These are phyloP conservation scores for Thraustochytrium sp. DNA, from an alignment of 352 stramenopile species.

Conservation along the genomic window DNA sequence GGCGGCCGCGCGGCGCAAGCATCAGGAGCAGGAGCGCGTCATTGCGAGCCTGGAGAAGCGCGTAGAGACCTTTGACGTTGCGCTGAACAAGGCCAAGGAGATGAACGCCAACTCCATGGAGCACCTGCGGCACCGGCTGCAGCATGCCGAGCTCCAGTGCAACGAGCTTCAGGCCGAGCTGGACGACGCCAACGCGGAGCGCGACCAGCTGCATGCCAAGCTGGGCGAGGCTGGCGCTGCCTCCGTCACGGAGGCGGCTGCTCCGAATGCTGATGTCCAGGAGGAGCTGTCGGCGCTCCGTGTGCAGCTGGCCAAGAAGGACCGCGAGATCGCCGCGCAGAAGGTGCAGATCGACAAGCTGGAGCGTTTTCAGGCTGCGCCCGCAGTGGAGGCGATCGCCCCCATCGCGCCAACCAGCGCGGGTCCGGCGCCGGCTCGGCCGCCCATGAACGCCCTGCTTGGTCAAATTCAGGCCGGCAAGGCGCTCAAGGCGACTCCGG, in stretches of 20 bases:
- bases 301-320: not conserved
- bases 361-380: not conserved
- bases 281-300: not conserved
- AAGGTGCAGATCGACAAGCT: not conserved
- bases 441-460: not conserved
- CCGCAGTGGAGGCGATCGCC: not conserved
- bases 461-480: not conserved
- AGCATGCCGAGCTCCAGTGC: not conserved
- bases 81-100: constrained; percentile 15
- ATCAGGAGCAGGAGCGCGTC: not conserved
- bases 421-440: not conserved
- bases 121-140: not conserved
- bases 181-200: constrained; percentile 6
- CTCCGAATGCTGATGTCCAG: not conserved
- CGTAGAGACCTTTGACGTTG: constrained; percentile 13
- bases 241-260: not conserved
- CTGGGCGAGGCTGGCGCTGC: not conserved
- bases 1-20: not conserved
- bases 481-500: not conserved
- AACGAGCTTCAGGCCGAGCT: constrained; percentile 20
- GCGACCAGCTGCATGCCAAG: constrained; percentile 30
- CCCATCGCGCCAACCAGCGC: not conserved
- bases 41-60: constrained; percentile 20
- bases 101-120: constrained; percentile 24
- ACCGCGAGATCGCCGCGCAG: not conserved